Conservation (phyloP, 148 eudicot genomes). For the Limonium bicolor region DNA sequence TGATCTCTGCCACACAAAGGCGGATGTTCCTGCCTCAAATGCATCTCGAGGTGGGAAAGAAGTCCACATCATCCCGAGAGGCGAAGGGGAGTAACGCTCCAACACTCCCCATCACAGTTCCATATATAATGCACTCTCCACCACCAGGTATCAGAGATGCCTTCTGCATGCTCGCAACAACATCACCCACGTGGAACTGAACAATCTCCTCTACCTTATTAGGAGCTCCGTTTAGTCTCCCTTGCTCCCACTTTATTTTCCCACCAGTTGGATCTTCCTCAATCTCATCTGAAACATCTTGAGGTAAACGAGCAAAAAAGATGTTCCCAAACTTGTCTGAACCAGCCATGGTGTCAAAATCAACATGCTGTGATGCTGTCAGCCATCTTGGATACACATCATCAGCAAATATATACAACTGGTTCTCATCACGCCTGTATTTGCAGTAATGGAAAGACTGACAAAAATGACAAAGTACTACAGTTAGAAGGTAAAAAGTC, state of each 20-base stretch:
- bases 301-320: conserved; percentile 85
- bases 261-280: conserved; percentile 99
- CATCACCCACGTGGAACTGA: conserved; percentile 95
- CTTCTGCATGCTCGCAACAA: conserved; percentile 83
- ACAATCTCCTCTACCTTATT: conserved; percentile 97
- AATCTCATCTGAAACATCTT: conserved; percentile 93
- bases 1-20: conserved; percentile 99
- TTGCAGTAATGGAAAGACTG: conserved; percentile 99
- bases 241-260: conserved; percentile 93
- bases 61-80: conserved; percentile 95
- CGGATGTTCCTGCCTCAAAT: conserved; percentile 93
- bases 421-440: conserved; percentile 95
- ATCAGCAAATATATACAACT: conserved; percentile 91
- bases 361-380: conserved; percentile 80
- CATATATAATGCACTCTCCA: conserved; percentile 83
- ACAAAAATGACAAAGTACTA: neutral
- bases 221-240: conserved; percentile 92
- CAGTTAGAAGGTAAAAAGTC: neutral
- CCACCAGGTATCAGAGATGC: conserved; percentile 92
- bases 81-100: conserved; percentile 90
- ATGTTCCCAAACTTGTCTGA: conserved; percentile 94
- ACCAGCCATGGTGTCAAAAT: conserved; percentile 99
- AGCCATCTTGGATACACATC: conserved; percentile 96
- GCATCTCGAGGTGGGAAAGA: conserved; percentile 99
- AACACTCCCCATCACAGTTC: conserved; percentile 97